These are phyloP conservation scores for Phytophthora nicotianae DNA, from an alignment of 352 stramenopile species.

Conservation along the genomic window DNA sequence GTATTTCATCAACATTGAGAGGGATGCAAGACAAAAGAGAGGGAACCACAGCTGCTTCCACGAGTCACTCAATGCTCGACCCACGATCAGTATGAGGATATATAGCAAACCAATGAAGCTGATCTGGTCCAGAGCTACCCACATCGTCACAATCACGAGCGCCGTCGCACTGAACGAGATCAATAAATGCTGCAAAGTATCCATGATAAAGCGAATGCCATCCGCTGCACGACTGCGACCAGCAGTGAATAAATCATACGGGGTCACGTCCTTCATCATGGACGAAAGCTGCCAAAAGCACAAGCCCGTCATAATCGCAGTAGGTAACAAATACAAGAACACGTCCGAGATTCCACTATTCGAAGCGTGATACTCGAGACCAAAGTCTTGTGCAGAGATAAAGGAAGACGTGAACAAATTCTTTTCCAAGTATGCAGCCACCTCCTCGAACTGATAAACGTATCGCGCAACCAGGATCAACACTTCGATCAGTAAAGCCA, in stretches of 20 bases:
- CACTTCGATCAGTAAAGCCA: conserved; percentile 76
- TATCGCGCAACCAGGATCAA: conserved; percentile 75
- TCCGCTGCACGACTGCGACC: conserved; percentile 61
- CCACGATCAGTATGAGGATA: conserved; percentile 62
- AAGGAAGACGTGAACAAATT: conserved; percentile 77
- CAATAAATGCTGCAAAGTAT: conserved; percentile 64
- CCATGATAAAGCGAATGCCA: conserved; percentile 54
- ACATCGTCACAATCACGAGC: conserved; percentile 75
- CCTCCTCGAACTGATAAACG: conserved; percentile 80
- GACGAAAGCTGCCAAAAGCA: conserved; percentile 86
- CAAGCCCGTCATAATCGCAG: conserved; percentile 67
- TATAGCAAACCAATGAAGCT: conserved; percentile 73
- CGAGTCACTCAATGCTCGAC: conserved; percentile 53
- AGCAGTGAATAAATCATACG: conserved; percentile 69
- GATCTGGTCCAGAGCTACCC: conserved; percentile 61
- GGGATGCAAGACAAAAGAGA: conserved; percentile 76
- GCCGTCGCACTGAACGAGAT: conserved; percentile 75
- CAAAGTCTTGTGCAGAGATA: conserved; percentile 74
- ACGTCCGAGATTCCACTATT: conserved; percentile 66
- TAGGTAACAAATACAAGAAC: conserved; percentile 83
- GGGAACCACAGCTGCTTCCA: conserved; percentile 83
- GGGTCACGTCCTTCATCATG: conserved; percentile 66
- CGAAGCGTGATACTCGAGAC: conserved; percentile 68
- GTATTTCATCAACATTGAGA: conserved; percentile 66
- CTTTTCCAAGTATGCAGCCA: conserved; percentile 65